Evolutionary conservation across 169 alveolate genomes (phyloP).

Genomic region (Babesia bovis): DNA sequence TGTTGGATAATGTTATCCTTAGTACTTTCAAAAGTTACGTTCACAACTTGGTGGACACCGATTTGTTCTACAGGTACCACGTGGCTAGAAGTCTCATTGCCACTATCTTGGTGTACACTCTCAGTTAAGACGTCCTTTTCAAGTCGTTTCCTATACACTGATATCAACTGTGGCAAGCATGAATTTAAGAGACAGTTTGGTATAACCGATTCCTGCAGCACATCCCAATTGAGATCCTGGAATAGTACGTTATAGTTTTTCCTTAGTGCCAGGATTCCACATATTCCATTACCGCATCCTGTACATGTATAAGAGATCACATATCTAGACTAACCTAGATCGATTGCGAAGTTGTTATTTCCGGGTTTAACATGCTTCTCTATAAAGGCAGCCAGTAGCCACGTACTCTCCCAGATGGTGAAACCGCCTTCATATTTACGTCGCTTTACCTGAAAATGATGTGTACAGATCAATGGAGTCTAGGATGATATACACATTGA

Average conservation of each 20-base stretch:
- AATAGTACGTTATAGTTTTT: slow-evolving; percentile 51
- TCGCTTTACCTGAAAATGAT: slow-evolving; percentile 24
- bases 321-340: slow-evolving; percentile 21
- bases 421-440: slow-evolving; percentile 64
- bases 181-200: slow-evolving; percentile 42
- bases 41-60: background rate
- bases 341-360: slow-evolving; percentile 16
- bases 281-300: slow-evolving; percentile 65
- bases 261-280: slow-evolving; percentile 36
- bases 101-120: background rate
- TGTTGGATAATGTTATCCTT: background rate
- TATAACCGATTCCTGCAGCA: slow-evolving; percentile 47
- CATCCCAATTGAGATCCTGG: slow-evolving; percentile 64
- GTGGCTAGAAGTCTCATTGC: background rate
- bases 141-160: background rate
- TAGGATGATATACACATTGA: background rate
- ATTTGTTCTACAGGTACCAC: background rate
- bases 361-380: slow-evolving; percentile 2
- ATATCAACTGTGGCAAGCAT: background rate
- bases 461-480: background rate
- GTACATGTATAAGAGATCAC: background rate
- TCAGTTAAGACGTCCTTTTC: background rate
- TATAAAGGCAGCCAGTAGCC: slow-evolving; percentile 50
- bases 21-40: background rate
- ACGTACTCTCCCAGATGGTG: slow-evolving; percentile 66